Percentiles rank a stretch among this genome's conserved stretches.
These are phyloP conservation scores for Arabidopsis thaliana DNA, from an alignment of 345 rosid species.

Conservation along the genomic window DNA sequence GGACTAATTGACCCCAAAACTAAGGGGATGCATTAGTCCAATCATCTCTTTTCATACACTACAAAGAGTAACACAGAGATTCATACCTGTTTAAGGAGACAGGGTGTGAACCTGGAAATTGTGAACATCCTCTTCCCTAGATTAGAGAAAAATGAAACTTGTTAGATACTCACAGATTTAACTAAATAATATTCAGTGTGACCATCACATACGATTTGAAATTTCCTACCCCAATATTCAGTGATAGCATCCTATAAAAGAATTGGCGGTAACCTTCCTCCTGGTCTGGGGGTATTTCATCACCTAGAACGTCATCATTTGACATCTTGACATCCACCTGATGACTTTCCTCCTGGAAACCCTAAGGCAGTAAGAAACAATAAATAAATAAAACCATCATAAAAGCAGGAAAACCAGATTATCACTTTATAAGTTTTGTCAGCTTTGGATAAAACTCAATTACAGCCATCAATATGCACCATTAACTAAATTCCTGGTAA, in stretches of 20 bases:
- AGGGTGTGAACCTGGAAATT: slow-evolving; percentile 89
- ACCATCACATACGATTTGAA: slow-evolving; percentile 19
- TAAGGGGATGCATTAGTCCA: background rate
- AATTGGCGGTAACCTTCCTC: slow-evolving; percentile 57
- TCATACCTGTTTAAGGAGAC: slow-evolving; percentile 81
- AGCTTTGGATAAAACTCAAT: slow-evolving; percentile 4
- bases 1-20: background rate
- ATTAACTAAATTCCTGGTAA: slow-evolving; percentile 8
- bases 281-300: slow-evolving; percentile 92
- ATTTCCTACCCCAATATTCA: slow-evolving; percentile 64
- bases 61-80: background rate
- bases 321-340: slow-evolving; percentile 67
- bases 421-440: slow-evolving; percentile 11
- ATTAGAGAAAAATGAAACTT: slow-evolving; percentile 34
- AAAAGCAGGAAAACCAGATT: slow-evolving; percentile 19
- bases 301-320: slow-evolving; percentile 95
- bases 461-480: slow-evolving; percentile 14
- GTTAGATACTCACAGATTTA: slow-evolving; percentile 3
- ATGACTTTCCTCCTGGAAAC: slow-evolving; percentile 73
- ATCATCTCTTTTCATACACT: slow-evolving; percentile 15
- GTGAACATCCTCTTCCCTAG: slow-evolving; percentile 71
- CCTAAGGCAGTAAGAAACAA: slow-evolving; percentile 18
- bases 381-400: slow-evolving; percentile 13
- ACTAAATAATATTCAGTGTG: slow-evolving; percentile 18
- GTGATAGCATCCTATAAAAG: slow-evolving; percentile 73